phyloP scores from a whole-genome alignment of 768 basidiomycete genomes.

The Mycena belliarum region DNA sequence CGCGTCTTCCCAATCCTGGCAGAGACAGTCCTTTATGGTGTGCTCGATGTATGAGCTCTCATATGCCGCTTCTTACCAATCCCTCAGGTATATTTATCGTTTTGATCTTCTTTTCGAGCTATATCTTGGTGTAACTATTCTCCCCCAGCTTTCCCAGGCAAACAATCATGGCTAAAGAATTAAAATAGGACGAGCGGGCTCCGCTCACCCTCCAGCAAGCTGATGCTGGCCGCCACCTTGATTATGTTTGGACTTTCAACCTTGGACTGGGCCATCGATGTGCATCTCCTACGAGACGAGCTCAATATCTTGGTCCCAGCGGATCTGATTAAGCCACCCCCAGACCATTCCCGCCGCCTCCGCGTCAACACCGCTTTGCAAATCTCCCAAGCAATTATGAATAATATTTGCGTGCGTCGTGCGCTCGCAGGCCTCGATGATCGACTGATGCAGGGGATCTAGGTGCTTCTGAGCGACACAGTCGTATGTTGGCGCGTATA shows the following conservation, averaged over 20 bases:
- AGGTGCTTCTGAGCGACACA: neutral
- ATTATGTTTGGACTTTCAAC: conserved; percentile 7
- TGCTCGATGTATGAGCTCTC: neutral
- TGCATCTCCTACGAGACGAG: conserved; percentile 8
- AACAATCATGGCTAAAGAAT: neutral
- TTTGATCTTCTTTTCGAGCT: neutral
- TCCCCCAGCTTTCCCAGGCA: neutral
- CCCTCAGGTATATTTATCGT: neutral
- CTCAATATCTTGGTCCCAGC: conserved; percentile 10
- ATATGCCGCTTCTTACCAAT: neutral
- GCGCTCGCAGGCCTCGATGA: too few relatives aligned
- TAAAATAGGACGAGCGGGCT: conserved; percentile 3
- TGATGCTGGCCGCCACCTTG: conserved; percentile 8
- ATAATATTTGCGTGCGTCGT: conserved; percentile 8
- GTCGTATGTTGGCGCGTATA: conserved; percentile 1
- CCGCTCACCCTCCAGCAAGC: conserved; percentile 2
- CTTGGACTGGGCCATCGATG: conserved; percentile 16
- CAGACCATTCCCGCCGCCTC: neutral
- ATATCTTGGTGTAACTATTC: neutral
- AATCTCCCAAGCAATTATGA: conserved; percentile 3
- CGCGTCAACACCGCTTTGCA: conserved; percentile 2
- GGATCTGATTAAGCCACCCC: conserved; percentile 7
- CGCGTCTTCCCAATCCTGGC: conserved; percentile 4
- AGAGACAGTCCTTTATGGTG: conserved; percentile 10
- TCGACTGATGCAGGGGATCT: too few relatives aligned